These are phyloP conservation scores for Ogataea paraovalis DNA, from an alignment of 805 yeast species.

Conservation along the genomic window DNA sequence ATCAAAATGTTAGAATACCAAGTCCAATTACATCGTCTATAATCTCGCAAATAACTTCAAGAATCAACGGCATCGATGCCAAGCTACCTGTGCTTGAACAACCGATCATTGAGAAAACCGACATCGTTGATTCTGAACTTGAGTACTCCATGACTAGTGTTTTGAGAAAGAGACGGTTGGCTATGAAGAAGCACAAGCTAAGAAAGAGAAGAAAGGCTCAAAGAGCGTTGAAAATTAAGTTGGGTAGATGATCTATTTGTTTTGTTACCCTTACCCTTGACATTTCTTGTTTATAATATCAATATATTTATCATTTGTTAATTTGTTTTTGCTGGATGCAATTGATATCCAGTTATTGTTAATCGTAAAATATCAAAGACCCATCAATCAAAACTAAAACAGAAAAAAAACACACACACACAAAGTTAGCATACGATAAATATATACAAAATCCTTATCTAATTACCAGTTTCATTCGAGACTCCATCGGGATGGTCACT, in stretches of 20 bases:
- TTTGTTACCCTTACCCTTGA: neutral
- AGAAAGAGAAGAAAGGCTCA: slow-evolving; percentile 96
- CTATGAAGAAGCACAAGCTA: slow-evolving; percentile 96
- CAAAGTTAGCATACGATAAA: neutral
- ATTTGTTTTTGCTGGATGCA: neutral
- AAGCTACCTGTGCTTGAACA: neutral
- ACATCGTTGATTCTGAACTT: neutral
- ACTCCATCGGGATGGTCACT: slow-evolving; percentile 61
- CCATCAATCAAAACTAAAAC: no score
- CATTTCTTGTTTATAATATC: neutral
- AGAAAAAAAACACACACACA: neutral
- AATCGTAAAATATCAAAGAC: no score
- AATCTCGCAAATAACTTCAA: neutral
- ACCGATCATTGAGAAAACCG: neutral
- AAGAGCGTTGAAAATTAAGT: slow-evolving; percentile 72
- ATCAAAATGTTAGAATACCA: neutral
- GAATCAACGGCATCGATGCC: neutral
- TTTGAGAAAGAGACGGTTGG: slow-evolving; percentile 79
- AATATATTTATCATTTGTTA: neutral
- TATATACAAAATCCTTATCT: neutral
- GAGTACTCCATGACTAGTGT: slow-evolving; percentile 58
- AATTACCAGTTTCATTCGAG: slow-evolving; percentile 35
- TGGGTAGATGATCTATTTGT: slow-evolving; percentile 37
- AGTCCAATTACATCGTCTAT: neutral
- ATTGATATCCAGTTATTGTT: no score